A percentile compares a stretch with the other conserved stretches of the same genome.
These are phyloP conservation scores for Fomitopsis palustris DNA, from an alignment of 1,284 basidiomycete species.

Conservation along the genomic window DNA sequence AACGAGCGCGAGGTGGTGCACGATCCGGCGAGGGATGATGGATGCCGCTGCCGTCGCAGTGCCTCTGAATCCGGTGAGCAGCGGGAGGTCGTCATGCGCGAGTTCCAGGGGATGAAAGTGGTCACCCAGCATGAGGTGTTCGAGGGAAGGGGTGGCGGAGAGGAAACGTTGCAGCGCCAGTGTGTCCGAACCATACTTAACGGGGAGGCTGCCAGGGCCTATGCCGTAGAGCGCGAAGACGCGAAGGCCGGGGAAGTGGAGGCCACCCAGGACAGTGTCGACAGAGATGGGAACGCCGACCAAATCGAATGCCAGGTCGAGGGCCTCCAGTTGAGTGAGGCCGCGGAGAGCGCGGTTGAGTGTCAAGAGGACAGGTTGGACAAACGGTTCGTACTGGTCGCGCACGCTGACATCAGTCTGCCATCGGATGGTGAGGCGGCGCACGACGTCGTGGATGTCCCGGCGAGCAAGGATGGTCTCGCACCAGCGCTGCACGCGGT, in stretches of 20 bases:
- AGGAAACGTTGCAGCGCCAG: conserved; percentile 45
- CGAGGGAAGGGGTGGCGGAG: conserved; percentile 34
- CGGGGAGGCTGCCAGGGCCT: conserved; percentile 35
- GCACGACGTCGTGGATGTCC: conserved; percentile 43
- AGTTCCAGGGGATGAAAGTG: conserved; percentile 37
- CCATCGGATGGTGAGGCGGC: conserved; percentile 53
- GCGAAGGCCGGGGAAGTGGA: conserved; percentile 34
- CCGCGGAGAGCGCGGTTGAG: conserved; percentile 36
- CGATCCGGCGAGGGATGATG: conserved; percentile 56
- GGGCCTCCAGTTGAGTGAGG: conserved; percentile 43
- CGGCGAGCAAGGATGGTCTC: conserved; percentile 43
- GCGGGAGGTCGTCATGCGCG: conserved; percentile 38
- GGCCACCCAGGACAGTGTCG: conserved; percentile 25
- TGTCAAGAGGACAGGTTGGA: conserved; percentile 19
- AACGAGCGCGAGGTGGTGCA: conserved; percentile 50
- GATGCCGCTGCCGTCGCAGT: conserved; percentile 52
- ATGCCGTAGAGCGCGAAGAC: conserved; percentile 49
- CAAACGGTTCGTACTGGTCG: conserved; percentile 22
- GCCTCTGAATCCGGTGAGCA: conserved; percentile 54
- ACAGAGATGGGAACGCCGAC: conserved; percentile 22
- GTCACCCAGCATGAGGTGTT: conserved; percentile 49
- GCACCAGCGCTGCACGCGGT: conserved; percentile 47
- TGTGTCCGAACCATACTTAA: conserved; percentile 24
- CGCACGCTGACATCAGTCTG: conserved; percentile 32
- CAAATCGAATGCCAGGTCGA: conserved; percentile 53